phyloP scores from a whole-genome alignment of 129 eudicot genomes.

The Logfia minima region DNA sequence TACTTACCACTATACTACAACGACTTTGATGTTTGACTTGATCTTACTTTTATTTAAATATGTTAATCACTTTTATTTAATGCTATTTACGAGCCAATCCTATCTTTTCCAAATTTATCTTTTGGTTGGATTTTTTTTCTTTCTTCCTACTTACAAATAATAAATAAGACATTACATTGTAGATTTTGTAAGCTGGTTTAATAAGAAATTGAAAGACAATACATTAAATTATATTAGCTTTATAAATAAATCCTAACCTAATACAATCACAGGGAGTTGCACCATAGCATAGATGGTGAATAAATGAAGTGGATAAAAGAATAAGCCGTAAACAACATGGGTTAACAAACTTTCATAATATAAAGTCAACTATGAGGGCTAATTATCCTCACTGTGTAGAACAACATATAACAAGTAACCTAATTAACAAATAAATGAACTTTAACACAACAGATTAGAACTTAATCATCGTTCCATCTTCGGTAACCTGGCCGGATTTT shows the following conservation, averaged over 20 bases:
- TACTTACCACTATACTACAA: conserved; percentile 92
- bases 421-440: conserved; percentile 16
- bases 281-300: conserved; percentile 20
- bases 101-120: too few species aligned
- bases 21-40: conserved; percentile 29
- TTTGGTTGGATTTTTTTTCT: too few species aligned
- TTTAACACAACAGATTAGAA: not conserved
- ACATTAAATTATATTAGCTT: not conserved
- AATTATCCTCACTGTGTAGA: conserved; percentile 30
- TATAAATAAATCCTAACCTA: not conserved
- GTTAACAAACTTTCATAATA: conserved; percentile 15
- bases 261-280: not conserved
- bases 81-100: too few species aligned
- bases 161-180: too few species aligned
- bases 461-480: conserved; percentile 23
- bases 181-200: not conserved
- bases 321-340: not conserved
- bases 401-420: conserved; percentile 6
- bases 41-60: too few species aligned
- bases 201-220: not conserved
- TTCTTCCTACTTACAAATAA: too few species aligned
- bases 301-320: conserved; percentile 27
- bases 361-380: conserved; percentile 11
- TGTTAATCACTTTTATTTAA: too few species aligned
- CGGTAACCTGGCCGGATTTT: conserved; percentile 34